Conservation (phyloP, 768 basidiomycete genomes). For the Sutorius australiensis region DNA sequence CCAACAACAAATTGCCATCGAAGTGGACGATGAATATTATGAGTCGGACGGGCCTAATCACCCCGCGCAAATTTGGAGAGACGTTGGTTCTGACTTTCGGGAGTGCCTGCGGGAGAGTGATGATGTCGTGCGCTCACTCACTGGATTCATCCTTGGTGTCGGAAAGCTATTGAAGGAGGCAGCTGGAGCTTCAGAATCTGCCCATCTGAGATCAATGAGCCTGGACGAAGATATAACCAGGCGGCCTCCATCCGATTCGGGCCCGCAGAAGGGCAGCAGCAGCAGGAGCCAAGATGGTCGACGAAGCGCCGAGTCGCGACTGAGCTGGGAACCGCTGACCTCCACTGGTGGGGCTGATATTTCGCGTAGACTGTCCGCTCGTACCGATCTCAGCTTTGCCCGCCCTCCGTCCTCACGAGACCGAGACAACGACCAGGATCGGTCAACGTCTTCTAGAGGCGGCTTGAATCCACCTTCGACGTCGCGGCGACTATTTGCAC, state of each 20-base stretch:
- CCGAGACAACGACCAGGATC: slow-evolving; percentile 29
- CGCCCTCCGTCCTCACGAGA: slow-evolving; percentile 27
- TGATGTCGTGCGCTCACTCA: slow-evolving; percentile 73
- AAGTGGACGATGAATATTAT: slow-evolving; percentile 51
- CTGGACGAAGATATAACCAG: slow-evolving; percentile 47
- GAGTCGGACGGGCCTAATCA: slow-evolving; percentile 30
- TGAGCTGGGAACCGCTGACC: slow-evolving; percentile 41
- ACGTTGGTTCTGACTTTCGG: slow-evolving; percentile 66
- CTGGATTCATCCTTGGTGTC: slow-evolving; percentile 70
- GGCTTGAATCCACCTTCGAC: slow-evolving; percentile 27
- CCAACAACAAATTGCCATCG: slow-evolving; percentile 72
- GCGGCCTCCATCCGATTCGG: slow-evolving; percentile 33
- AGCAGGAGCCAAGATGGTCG: slow-evolving; percentile 55
- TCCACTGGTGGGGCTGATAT: slow-evolving; percentile 21
- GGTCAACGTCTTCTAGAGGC: slow-evolving; percentile 23
- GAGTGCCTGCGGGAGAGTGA: slow-evolving; percentile 72
- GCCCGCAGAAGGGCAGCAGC: slow-evolving; percentile 37
- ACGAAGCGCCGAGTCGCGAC: slow-evolving; percentile 46
- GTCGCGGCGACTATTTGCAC: slow-evolving; percentile 53
- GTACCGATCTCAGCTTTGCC: slow-evolving; percentile 17
- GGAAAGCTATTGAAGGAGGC: slow-evolving; percentile 66
- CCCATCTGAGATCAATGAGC: slow-evolving; percentile 49
- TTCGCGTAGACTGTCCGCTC: slow-evolving; percentile 27
- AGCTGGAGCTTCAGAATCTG: slow-evolving; percentile 29
- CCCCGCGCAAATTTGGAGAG: slow-evolving; percentile 59